A percentile compares a stretch with the other conserved stretches of the same genome.
These are phyloP conservation scores for Colletotrichum endophyticum DNA, from an alignment of 2,329 filamentous ascomycete species.

Conservation along the genomic window DNA sequence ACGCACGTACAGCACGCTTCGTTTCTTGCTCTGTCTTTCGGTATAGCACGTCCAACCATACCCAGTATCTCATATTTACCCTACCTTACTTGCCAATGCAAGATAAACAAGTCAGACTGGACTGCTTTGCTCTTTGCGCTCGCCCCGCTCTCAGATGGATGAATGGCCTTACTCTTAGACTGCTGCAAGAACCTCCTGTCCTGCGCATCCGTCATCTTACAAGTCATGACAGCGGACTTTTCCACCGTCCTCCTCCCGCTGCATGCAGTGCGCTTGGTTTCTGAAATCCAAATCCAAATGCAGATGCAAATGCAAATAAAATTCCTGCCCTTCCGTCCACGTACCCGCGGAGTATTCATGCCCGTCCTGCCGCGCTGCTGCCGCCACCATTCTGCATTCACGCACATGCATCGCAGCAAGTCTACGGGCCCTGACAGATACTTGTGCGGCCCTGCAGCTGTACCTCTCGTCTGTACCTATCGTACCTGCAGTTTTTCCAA, in stretches of 20 bases:
- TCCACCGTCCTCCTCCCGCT: background rate
- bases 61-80: background rate
- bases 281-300: background rate
- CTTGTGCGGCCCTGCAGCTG: background rate
- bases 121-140: background rate
- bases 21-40: background rate
- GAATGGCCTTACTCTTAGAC: background rate
- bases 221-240: background rate
- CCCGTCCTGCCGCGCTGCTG: background rate
- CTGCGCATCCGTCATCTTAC: background rate
- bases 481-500: background rate
- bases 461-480: background rate
- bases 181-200: background rate
- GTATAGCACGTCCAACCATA: background rate
- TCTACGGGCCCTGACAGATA: conserved; percentile 14
- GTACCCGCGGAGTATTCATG: background rate
- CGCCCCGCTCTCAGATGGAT: background rate
- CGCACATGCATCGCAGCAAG: background rate
- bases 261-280: background rate
- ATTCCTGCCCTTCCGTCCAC: background rate
- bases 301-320: background rate
- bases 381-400: background rate
- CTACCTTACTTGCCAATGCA: background rate
- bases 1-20: background rate
- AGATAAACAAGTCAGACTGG: background rate